Evolutionary conservation across 495 filamentous ascomycete genomes (phyloP).

Genomic region (Lindgomyces ingoldianus): DNA sequence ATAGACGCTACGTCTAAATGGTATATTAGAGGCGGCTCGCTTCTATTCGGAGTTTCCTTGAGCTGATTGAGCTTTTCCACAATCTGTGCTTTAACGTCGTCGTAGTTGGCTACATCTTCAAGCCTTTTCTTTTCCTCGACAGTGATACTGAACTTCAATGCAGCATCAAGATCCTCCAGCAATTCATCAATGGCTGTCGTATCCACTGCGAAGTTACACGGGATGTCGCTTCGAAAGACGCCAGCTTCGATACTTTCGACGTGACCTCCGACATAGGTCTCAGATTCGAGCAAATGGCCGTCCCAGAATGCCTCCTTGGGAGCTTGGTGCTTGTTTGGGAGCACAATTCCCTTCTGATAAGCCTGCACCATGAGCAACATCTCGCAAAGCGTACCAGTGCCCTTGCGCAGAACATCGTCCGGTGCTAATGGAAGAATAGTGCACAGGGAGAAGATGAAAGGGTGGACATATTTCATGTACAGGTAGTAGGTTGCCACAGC

Average conservation of each 20-base stretch:
- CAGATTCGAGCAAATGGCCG: slow-evolving; percentile 90
- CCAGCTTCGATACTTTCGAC: slow-evolving; percentile 99
- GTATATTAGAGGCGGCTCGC: slow-evolving; percentile 89
- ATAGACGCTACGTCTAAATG: slow-evolving; percentile 98
- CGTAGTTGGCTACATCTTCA: slow-evolving; percentile 89
- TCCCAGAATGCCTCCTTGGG: slow-evolving; percentile 94
- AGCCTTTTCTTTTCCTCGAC: slow-evolving; percentile 94
- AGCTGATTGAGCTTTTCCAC: slow-evolving; percentile 67
- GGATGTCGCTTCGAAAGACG: slow-evolving; percentile 94
- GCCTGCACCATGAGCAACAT: slow-evolving; percentile 99
- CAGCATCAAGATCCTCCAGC: slow-evolving; percentile 81
- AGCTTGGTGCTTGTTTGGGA: slow-evolving; percentile 95
- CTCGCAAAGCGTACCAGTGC: slow-evolving; percentile 96
- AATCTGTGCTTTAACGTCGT: slow-evolving; percentile 88
- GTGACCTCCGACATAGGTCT: slow-evolving; percentile 98
- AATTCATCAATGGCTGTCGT: slow-evolving; percentile 86
- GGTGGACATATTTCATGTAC: slow-evolving; percentile 99
- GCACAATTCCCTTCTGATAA: slow-evolving; percentile 83
- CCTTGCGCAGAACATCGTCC: slow-evolving; percentile 90
- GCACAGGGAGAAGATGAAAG: slow-evolving; percentile 97
- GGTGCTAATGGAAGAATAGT: slow-evolving; percentile 93
- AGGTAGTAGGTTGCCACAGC: slow-evolving; percentile 98
- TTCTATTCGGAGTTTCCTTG: slow-evolving; percentile 76
- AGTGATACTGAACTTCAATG: slow-evolving; percentile 84
- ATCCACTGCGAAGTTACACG: slow-evolving; percentile 87